Percentiles rank a stretch among this genome's conserved stretches.
Evolutionary conservation across 495 filamentous ascomycete genomes (phyloP).

Genomic region (Penicillium coprophilum): DNA sequence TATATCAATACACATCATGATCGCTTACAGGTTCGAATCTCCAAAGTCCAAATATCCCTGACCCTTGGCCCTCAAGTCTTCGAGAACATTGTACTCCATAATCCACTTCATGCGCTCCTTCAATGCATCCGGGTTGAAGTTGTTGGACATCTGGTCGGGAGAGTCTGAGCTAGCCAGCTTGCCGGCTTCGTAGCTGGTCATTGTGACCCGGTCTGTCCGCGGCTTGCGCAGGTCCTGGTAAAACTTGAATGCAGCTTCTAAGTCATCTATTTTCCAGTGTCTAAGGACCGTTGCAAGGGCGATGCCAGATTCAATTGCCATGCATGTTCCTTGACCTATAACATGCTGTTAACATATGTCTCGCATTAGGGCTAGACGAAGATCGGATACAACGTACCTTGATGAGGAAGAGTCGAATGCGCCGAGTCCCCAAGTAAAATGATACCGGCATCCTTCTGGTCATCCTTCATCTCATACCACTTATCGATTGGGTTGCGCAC

Average conservation of each 20-base stretch:
- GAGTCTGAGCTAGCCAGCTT: slow-evolving; percentile 32
- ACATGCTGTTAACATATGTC: not conserved
- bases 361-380: not conserved
- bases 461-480: slow-evolving; percentile 32
- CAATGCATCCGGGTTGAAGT: slow-evolving; percentile 26
- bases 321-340: slow-evolving; percentile 33
- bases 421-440: slow-evolving; percentile 34
- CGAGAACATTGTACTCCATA: slow-evolving; percentile 37
- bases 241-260: slow-evolving; percentile 29
- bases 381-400: slow-evolving; percentile 17
- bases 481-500: slow-evolving; percentile 30
- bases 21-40: slow-evolving; percentile 18
- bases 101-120: slow-evolving; percentile 35
- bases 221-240: slow-evolving; percentile 34
- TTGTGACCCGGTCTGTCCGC: slow-evolving; percentile 30
- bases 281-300: slow-evolving; percentile 30
- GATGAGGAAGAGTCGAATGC: slow-evolving; percentile 34
- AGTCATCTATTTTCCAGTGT: slow-evolving; percentile 29
- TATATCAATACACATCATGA: not conserved
- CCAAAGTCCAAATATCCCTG: slow-evolving; percentile 23
- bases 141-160: slow-evolving; percentile 23
- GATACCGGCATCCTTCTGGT: slow-evolving; percentile 26
- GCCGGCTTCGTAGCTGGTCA: slow-evolving; percentile 33
- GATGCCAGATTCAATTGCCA: slow-evolving; percentile 36
- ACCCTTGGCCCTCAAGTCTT: slow-evolving; percentile 28